phyloP scores from a whole-genome alignment of 2,329 filamentous ascomycete genomes.

The Botrytis porri region DNA sequence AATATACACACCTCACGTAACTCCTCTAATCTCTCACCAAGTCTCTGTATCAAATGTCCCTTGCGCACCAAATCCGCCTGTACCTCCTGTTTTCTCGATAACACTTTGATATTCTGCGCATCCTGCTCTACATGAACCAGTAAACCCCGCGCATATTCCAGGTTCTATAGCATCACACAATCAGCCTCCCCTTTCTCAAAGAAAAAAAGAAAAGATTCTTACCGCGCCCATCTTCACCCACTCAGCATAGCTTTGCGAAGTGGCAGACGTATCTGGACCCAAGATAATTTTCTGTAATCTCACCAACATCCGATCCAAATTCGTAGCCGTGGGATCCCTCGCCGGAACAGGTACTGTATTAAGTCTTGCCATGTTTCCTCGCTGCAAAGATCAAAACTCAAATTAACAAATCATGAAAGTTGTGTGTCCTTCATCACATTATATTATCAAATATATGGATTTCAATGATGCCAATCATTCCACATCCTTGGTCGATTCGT shows the following conservation, averaged over 20 bases:
- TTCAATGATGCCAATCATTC: background rate
- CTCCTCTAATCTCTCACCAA: constrained; percentile 66
- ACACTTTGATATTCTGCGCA: constrained; percentile 56
- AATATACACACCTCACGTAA: constrained; percentile 53
- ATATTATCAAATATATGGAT: background rate
- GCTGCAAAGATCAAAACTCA: background rate
- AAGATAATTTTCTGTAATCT: constrained; percentile 66
- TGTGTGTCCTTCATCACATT: background rate
- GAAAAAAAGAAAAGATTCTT: constrained; percentile 24
- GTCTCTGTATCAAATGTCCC: constrained; percentile 61
- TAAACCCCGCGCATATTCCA: constrained; percentile 67
- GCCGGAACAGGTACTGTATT: constrained; percentile 25
- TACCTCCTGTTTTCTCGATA: constrained; percentile 55
- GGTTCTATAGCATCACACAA: constrained; percentile 52
- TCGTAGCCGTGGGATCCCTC: constrained; percentile 30
- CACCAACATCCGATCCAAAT: constrained; percentile 62
- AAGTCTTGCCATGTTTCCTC: constrained; percentile 32
- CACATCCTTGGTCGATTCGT: background rate
- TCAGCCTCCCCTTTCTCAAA: background rate
- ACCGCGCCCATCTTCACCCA: constrained; percentile 57
- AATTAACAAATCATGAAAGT: background rate
- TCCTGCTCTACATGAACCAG: constrained; percentile 71
- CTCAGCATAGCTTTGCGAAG: constrained; percentile 60
- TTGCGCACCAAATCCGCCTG: constrained; percentile 64
- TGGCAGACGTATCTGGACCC: constrained; percentile 55